Base-by-base conservation (phyloP, 2,329 filamentous ascomycete species). In the Aspergillus melleus region DNA sequence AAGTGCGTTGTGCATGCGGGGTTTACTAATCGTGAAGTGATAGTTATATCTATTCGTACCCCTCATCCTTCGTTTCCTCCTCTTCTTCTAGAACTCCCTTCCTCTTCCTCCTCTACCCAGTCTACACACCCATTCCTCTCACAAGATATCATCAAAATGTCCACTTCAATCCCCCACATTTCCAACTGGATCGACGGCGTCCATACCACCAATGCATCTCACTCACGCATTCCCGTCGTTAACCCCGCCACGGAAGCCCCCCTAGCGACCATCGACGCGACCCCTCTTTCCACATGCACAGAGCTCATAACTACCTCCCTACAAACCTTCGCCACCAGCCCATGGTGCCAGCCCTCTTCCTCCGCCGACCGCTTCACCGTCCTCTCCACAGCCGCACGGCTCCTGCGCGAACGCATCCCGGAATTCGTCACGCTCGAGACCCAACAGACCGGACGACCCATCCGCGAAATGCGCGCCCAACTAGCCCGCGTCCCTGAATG, bases 381-480 rank as follows among this genome's bases (percentile, higher is more conserved):
- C 8, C 80, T 90, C 12, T 86, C 89, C 55, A 83, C 77, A 55
- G 83, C 84, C 9, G 87, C 87, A 0, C 70, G 73, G 1, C 77
- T 88, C 0, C 79, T 90, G 3, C 78, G 79, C 1, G 70, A 72
- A 0, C 77, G 81, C 8, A 77, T 91, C 1, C 79, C 83, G 0
- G 72, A 76, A 0, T 80, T 91, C 44, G 87, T 90, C 53, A 72
- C 77, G 9, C 79, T 90, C 4, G 89, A 91, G 72, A 86, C 89
- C 8, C 77, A 73, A 36, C 88, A 91, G 72, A 91, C 88, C 0
- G 89, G 89, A 2, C 85, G 88, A 0, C 85, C 85, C 0, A 78
- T 88, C 29, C 85, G 88, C 26, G 89, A 91, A 71, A 90, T 91
- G 87, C 80, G 82, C 52, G 87, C 88, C 1, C 89, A 91, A 70